Evolutionary conservation across 1,284 basidiomycete species (phyloP).

Genomic region (Boletus subluridellus): DNA sequence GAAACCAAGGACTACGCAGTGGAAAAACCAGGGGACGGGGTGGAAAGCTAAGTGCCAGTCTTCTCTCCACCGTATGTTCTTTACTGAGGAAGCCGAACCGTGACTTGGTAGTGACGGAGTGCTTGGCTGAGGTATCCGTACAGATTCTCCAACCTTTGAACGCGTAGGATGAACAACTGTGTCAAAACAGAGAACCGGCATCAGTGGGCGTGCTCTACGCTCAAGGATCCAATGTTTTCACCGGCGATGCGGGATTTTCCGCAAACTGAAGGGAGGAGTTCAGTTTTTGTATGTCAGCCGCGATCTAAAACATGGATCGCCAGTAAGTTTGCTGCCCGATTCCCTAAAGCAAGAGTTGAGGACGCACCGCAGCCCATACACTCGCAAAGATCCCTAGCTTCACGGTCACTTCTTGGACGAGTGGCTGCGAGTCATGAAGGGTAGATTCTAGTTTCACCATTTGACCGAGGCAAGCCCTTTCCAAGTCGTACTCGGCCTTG

Average conservation of each 20-base stretch:
- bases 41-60: background rate
- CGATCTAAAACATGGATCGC: constrained; percentile 12
- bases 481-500: constrained; percentile 10
- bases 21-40: background rate
- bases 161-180: constrained; percentile 17
- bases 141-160: constrained; percentile 18
- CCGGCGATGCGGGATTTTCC: constrained; percentile 14
- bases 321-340: background rate
- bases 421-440: constrained; percentile 11
- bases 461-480: constrained; percentile 13
- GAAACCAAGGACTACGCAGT: background rate
- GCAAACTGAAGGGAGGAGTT: constrained; percentile 8
- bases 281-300: constrained; percentile 17
- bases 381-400: constrained; percentile 19
- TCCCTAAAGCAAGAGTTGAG: no score
- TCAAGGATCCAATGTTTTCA: background rate
- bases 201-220: background rate
- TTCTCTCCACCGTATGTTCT: background rate
- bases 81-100: constrained; percentile 14
- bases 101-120: constrained; percentile 23
- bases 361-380: constrained; percentile 23
- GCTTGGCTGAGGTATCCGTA: constrained; percentile 22
- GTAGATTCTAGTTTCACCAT: constrained; percentile 12
- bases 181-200: background rate
- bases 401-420: constrained; percentile 19